Evolutionary conservation across 371 early-diverging fungal species (phyloP).

Genomic region (Aphelidium insulamus): DNA sequence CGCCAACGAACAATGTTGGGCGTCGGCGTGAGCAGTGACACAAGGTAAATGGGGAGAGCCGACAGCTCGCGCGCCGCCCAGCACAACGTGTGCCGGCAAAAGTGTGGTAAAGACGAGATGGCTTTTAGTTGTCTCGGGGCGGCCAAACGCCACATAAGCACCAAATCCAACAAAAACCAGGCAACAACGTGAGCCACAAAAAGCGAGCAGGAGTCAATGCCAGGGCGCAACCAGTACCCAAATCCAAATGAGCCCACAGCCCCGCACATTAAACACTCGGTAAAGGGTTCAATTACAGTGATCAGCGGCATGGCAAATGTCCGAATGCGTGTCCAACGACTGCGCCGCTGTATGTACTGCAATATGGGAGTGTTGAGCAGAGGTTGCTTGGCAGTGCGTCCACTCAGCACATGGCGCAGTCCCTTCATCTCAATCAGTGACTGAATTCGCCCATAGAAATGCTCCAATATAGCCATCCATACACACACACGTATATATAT

Average conservation of each 20-base stretch:
- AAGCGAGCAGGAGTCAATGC: constrained; percentile 16
- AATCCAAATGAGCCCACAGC: constrained; percentile 39
- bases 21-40: constrained; percentile 40
- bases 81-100: constrained; percentile 16
- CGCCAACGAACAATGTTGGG: constrained; percentile 76
- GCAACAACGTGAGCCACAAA: constrained; percentile 35
- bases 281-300: constrained; percentile 70
- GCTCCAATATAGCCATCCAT: too few relatives aligned
- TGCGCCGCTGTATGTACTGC: constrained; percentile 57
- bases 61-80: constrained; percentile 56
- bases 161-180: constrained; percentile 48
- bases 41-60: constrained; percentile 58
- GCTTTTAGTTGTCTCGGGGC: constrained; percentile 8
- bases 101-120: constrained; percentile 13
- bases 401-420: constrained; percentile 57
- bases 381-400: constrained; percentile 61
- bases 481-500: too few relatives aligned
- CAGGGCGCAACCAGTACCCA: constrained; percentile 20
- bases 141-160: constrained; percentile 26
- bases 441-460: too few relatives aligned
- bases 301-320: constrained; percentile 70
- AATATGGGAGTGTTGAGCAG: constrained; percentile 39
- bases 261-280: constrained; percentile 64
- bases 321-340: constrained; percentile 76
- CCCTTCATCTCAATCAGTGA: too few relatives aligned